Base-by-base conservation (phyloP, 768 basidiomycete genomes). In the Lactifluus rugatus region DNA sequence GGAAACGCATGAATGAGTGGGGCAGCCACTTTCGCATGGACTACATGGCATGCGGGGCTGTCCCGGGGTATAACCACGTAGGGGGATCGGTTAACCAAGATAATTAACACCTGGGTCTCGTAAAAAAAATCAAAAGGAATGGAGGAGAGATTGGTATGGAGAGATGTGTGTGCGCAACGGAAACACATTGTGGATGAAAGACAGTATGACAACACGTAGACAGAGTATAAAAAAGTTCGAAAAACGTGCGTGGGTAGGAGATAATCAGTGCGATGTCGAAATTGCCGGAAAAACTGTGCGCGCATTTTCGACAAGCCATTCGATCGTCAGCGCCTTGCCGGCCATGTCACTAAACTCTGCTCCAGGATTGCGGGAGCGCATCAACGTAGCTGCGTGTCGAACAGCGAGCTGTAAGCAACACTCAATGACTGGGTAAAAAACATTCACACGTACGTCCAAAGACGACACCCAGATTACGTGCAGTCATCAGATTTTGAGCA, bases 291-390 rank as follows among this genome's bases (percentile, higher is more conserved):
- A 80, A 65, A 88, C 73, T 25, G 70, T 70, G 41, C 76, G 78
- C 13, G 90, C 90, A 67, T 95, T 87, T 68, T 97, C 93, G 60
- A 98, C 83, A 63, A 97, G 81, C 88, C 93, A 96, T 70, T 96
- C 93, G 51, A 99, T 78, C 66, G 87, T 83, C 58, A 93, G 79
- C 6, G 95, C 91, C 72, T 95, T 97, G 53, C 92, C 91, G 8
- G 91, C 94, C 90, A 98, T 98, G 70, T 99, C 95, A 66, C 84
- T 87, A 74, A 97, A 97, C 73, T 98, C 96, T 17, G 89, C 82
- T 26, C 79, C 78, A 3, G 87, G 84, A 68, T 94, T 87, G 34
- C 81, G 80, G 8, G 95, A 94, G 66, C 89, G 83, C 85, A 97
- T 90, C 19, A 99, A 76, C 0, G 95, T 98, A 11, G 95, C 94